Evolutionary conservation across 257 asterid genomes (phyloP), one percentile per base, ranked within the genome.

Genomic region (Solanum etuberosum): DNA sequence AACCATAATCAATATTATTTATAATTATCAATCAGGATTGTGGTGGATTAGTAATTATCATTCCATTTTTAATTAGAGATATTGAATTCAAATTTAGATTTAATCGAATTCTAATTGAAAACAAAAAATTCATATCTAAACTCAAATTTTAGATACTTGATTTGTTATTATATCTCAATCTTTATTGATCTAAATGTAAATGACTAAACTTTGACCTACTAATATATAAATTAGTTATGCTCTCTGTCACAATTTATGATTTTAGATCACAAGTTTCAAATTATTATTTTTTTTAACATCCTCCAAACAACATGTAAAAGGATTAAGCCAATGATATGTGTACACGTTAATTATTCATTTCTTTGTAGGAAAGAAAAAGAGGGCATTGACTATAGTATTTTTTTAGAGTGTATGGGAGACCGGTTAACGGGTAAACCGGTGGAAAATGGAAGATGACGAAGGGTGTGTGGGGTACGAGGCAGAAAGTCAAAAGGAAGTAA

Each of bases 401-500:
- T 5, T 61, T 68, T 37, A 68, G 31, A 84, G n/a, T 48, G 72
- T 88, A 40, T 37, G 84, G 91, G 93, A 88, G 83, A 72, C 86
- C 74, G 86, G 87, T 43, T 87, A 89, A 83, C 29, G 83, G 91
- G 89, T 82, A 86, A 89, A 87, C 63, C 86, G 87, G 92, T 90
- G 90, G 84, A 57, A 87, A 72, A 21, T 38, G 71, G 54, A 87
- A 77, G 82, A 82, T 59, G 85, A 37, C 88, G 86, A 83, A 83
- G 61, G 23, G n/a, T n/a, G n/a, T n/a, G n/a, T n/a, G n/a, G 38
- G 9, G 68, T 70, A 54, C n/a, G 35, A 9, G 87, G 81, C 77
- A 88, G 7, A 92, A 94, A 94, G 97, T 93, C 98, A 95, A 95
- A 92, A 88, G 93, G 16, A 16, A 83, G 90, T 90, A 88, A 92